phyloP scores from a whole-genome alignment of 208 protist species.

The Vickermania ingenoplastis region DNA sequence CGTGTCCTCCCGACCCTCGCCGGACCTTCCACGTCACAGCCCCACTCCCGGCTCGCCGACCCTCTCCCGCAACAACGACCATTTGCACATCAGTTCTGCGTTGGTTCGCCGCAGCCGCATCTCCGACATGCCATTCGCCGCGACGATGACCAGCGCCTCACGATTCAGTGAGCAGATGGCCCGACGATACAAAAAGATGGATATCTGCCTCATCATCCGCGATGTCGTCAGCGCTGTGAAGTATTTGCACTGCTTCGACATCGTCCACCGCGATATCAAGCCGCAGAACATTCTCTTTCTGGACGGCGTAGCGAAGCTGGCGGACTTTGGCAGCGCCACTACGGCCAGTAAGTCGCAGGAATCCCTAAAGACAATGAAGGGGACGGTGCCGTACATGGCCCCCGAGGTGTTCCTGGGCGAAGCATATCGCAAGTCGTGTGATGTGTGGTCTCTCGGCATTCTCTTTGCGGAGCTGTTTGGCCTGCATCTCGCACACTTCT shows the following conservation, averaged over 20 bases:
- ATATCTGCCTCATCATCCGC: slow-evolving; percentile 40
- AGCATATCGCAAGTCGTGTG: slow-evolving; percentile 70
- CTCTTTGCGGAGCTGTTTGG: slow-evolving; percentile 67
- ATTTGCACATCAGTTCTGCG: neutral
- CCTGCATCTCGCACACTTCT: slow-evolving; percentile 59
- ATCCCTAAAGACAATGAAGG: slow-evolving; percentile 63
- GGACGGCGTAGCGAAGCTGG: slow-evolving; percentile 64
- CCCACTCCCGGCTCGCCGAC: neutral
- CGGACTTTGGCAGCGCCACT: slow-evolving; percentile 66
- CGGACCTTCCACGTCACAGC: neutral
- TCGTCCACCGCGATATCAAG: slow-evolving; percentile 83
- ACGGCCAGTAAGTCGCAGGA: slow-evolving; percentile 23
- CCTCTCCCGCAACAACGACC: neutral
- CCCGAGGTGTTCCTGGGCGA: slow-evolving; percentile 79
- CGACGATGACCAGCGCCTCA: neutral
- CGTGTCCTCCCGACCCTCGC: neutral
- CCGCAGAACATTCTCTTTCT: slow-evolving; percentile 73
- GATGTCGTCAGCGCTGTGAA: slow-evolving; percentile 41
- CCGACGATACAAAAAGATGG: neutral
- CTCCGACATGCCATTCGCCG: neutral
- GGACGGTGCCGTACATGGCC: slow-evolving; percentile 77
- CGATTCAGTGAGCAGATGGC: neutral
- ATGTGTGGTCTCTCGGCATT: slow-evolving; percentile 79
- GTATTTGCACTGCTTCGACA: slow-evolving; percentile 55
- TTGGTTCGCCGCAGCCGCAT: neutral